Evolutionary conservation across 2,329 filamentous ascomycete species (phyloP).

Genomic region (Xylariales sp.): DNA sequence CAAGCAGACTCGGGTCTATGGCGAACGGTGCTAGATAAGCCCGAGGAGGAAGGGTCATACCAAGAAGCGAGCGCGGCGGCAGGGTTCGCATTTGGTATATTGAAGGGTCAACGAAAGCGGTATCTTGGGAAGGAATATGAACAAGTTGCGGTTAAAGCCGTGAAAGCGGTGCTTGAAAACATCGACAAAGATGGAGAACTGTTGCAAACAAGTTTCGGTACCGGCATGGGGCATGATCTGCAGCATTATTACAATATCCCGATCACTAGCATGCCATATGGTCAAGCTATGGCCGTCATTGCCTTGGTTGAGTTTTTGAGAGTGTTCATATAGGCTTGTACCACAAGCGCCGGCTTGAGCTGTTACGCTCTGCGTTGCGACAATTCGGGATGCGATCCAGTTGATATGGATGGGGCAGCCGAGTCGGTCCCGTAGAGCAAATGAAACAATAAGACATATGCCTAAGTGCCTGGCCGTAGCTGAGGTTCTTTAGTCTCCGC

Average conservation of each 20-base stretch:
- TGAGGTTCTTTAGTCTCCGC: too few relatives aligned
- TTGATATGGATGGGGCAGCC: background rate
- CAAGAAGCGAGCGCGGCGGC: slow-evolving; percentile 73
- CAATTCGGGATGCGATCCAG: background rate
- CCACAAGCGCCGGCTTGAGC: background rate
- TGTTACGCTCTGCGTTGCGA: background rate
- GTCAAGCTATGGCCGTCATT: slow-evolving; percentile 82
- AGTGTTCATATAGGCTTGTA: slow-evolving; percentile 39
- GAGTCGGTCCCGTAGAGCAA: too few relatives aligned
- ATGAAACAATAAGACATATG: too few relatives aligned
- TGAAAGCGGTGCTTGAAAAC: slow-evolving; percentile 61
- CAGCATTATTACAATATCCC: slow-evolving; percentile 76
- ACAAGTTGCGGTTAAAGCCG: slow-evolving; percentile 57
- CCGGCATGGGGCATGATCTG: slow-evolving; percentile 67
- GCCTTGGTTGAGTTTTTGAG: slow-evolving; percentile 69
- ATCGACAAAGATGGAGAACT: slow-evolving; percentile 66
- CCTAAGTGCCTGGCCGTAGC: too few relatives aligned
- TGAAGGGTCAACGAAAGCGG: slow-evolving; percentile 66
- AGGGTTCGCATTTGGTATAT: slow-evolving; percentile 74
- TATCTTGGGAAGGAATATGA: slow-evolving; percentile 63
- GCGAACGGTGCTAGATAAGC: slow-evolving; percentile 68
- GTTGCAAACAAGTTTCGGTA: slow-evolving; percentile 71
- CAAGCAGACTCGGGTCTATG: slow-evolving; percentile 64
- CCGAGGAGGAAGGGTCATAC: slow-evolving; percentile 64
- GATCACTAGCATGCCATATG: slow-evolving; percentile 77